These are phyloP conservation scores for Elongisporangium anandrum DNA, from an alignment of 352 stramenopile genomes.

Conservation along the genomic window DNA sequence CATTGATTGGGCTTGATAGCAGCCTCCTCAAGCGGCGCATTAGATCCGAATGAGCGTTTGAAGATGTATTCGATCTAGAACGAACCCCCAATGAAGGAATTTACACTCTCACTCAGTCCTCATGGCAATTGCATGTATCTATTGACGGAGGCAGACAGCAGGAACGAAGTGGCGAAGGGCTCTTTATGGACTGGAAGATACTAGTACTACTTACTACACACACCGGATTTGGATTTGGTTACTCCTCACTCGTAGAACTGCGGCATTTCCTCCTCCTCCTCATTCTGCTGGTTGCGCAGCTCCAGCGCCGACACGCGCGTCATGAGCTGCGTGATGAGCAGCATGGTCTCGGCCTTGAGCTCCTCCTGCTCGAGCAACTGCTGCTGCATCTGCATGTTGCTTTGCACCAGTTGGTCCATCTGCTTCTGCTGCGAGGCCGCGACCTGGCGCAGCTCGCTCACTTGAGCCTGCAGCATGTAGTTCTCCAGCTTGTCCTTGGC, in stretches of 20 bases:
- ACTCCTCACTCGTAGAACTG: constrained; percentile 6
- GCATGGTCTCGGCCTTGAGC: constrained; percentile 79
- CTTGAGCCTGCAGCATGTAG: constrained; percentile 24
- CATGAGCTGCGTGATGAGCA: constrained; percentile 83
- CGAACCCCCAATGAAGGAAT: background rate
- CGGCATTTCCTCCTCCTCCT: constrained; percentile 20
- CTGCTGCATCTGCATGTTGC: constrained; percentile 78
- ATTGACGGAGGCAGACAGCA: background rate
- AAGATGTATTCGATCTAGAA: background rate
- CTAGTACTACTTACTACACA: background rate
- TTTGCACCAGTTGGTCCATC: constrained; percentile 68
- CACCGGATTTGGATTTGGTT: too few species aligned
- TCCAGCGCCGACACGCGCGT: constrained; percentile 78
- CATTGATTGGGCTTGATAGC: background rate
- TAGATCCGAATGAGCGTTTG: background rate
- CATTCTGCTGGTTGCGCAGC: constrained; percentile 35
- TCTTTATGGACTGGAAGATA: background rate
- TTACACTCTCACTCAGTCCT: constrained; percentile 2
- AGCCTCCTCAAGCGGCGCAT: background rate
- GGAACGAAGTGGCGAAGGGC: background rate
- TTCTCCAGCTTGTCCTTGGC: constrained; percentile 13
- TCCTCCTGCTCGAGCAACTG: constrained; percentile 79
- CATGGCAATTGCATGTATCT: background rate
- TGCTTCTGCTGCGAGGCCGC: constrained; percentile 58
- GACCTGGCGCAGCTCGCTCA: constrained; percentile 50